Evolutionary conservation across 768 basidiomycete genomes (phyloP).

Genomic region (Leccinum obscurum): DNA sequence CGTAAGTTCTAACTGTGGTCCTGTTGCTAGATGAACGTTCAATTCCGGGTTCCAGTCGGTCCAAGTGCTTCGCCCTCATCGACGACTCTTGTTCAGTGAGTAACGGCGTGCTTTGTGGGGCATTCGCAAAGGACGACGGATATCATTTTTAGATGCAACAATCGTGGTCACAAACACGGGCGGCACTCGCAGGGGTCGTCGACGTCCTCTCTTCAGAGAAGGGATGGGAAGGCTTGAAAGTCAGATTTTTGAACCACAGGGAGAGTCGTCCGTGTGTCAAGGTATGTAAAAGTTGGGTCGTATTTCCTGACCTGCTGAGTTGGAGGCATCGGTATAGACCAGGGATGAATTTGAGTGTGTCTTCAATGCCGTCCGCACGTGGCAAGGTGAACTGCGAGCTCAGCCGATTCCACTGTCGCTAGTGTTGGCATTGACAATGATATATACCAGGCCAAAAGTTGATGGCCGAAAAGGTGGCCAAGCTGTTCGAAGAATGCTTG

Average conservation of each 20-base stretch:
- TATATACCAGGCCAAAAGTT: background rate
- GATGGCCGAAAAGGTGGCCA: background rate
- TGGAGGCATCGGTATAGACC: background rate
- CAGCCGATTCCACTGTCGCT: background rate
- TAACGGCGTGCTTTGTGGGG: background rate
- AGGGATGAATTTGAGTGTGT: background rate
- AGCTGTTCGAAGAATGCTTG: background rate
- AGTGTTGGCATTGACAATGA: background rate
- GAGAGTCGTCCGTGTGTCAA: background rate
- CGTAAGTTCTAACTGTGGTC: background rate
- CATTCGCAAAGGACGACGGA: background rate
- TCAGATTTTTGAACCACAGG: background rate
- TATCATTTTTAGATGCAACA: background rate
- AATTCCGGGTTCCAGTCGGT: background rate
- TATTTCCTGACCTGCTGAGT: background rate
- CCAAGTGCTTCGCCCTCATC: background rate
- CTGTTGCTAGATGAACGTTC: background rate
- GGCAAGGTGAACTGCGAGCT: background rate
- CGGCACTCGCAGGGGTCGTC: background rate
- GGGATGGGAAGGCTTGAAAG: background rate
- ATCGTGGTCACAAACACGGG: background rate
- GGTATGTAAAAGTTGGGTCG: background rate
- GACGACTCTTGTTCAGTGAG: background rate
- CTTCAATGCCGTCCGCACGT: background rate
- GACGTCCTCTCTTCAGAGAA: background rate